These are phyloP conservation scores for Poa annua DNA, from an alignment of 176 grass and related monocot species.

Conservation along the genomic window DNA sequence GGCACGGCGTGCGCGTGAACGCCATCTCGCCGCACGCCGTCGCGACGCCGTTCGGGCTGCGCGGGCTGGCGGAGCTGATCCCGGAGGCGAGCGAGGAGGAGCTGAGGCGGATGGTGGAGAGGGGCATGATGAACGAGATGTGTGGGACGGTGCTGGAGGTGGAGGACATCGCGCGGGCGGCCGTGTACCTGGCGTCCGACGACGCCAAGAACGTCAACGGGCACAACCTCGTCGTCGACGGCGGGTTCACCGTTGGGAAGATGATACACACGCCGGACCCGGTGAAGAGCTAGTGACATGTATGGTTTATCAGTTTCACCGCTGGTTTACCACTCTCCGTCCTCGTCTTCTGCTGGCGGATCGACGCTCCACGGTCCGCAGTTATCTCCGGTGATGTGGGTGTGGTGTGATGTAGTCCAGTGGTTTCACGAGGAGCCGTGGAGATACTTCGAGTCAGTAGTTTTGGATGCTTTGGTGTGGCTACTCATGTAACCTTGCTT, in stretches of 20 bases:
- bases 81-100: not conserved
- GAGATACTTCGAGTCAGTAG: too few relatives aligned
- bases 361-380: too few relatives aligned
- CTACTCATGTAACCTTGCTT: too few relatives aligned
- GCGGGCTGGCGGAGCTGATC: too few relatives aligned
- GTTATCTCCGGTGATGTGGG: too few relatives aligned
- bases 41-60: not conserved
- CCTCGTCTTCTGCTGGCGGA: too few relatives aligned
- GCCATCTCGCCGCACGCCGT: not conserved
- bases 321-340: too few relatives aligned
- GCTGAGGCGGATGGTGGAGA: not conserved
- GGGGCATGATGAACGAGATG: not conserved
- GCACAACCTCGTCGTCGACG: constrained; percentile 32
- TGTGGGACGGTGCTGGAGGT: not conserved
- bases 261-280: not conserved
- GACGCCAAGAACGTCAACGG: not conserved
- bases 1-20: constrained; percentile 2
- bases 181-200: not conserved
- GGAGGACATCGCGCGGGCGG: not conserved
- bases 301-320: too few relatives aligned
- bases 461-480: too few relatives aligned
- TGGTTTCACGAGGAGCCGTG: too few relatives aligned
- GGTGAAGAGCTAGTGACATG: too few relatives aligned
- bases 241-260: not conserved
- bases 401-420: too few relatives aligned